Conservation (phyloP, 1,284 basidiomycete species). For the Cronartium ribicola region DNA sequence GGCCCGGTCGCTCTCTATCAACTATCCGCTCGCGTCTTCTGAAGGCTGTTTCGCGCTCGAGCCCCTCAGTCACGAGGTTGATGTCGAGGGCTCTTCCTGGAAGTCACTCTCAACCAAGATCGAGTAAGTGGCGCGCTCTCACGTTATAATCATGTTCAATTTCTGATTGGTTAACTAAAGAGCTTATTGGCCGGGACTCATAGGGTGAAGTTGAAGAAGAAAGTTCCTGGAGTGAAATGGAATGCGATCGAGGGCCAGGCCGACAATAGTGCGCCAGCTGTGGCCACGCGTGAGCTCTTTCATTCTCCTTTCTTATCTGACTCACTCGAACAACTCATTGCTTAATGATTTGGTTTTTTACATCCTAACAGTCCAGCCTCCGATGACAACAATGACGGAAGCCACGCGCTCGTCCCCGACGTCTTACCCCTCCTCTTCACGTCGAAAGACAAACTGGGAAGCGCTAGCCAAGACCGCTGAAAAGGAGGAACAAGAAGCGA, state of each 20-base stretch:
- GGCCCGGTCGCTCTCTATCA: slow-evolving; percentile 7
- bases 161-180: too few species aligned
- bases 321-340: too few species aligned
- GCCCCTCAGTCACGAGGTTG: slow-evolving; percentile 75
- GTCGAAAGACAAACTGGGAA: slow-evolving; percentile 73
- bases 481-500: slow-evolving; percentile 61
- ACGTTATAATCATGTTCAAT: too few species aligned
- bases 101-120: slow-evolving; percentile 77
- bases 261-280: slow-evolving; percentile 52
- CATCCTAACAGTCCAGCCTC: background rate
- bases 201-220: slow-evolving; percentile 61
- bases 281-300: too few species aligned
- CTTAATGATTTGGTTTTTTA: too few species aligned
- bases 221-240: slow-evolving; percentile 64
- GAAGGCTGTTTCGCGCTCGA: slow-evolving; percentile 55
- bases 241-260: slow-evolving; percentile 61
- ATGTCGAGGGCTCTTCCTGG: slow-evolving; percentile 61
- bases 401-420: background rate
- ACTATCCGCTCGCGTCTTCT: slow-evolving; percentile 15
- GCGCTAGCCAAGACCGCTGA: slow-evolving; percentile 63
- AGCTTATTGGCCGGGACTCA: too few species aligned
- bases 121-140: slow-evolving; percentile 54
- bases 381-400: too few species aligned
- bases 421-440: slow-evolving; percentile 48
- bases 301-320: too few species aligned